Evolutionary conservation across 495 filamentous ascomycete genomes (phyloP).

Genomic region (Neurospora africana): DNA sequence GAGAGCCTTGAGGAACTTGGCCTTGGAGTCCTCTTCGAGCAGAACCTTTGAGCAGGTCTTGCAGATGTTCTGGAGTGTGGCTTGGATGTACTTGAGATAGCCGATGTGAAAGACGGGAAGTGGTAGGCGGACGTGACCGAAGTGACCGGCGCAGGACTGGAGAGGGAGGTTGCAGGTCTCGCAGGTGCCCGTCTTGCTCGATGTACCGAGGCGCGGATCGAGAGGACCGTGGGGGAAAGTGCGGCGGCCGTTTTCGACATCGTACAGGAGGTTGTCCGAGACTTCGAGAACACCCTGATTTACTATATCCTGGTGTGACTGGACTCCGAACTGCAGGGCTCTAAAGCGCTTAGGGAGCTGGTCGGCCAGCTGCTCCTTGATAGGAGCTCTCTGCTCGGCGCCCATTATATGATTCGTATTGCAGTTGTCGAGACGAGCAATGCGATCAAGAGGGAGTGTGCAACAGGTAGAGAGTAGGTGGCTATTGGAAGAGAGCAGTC

Average conservation of each 20-base stretch:
- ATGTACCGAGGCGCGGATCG: conserved; percentile 82
- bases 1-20: conserved; percentile 58
- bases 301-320: conserved; percentile 87
- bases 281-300: conserved; percentile 90
- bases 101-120: conserved; percentile 91
- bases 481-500: background rate
- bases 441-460: background rate
- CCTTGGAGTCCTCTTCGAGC: conserved; percentile 57
- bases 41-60: conserved; percentile 75
- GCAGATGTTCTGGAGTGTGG: conserved; percentile 86
- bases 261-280: conserved; percentile 81
- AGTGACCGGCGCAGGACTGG: conserved; percentile 83
- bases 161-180: conserved; percentile 71
- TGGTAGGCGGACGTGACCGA: conserved; percentile 81
- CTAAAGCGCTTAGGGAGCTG: conserved; percentile 81
- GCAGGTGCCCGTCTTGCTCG: conserved; percentile 59
- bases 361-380: conserved; percentile 86
- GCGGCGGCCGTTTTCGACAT: conserved; percentile 60
- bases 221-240: conserved; percentile 73
- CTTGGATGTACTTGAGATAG: conserved; percentile 83
- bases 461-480: background rate
- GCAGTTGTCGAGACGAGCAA: background rate
- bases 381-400: conserved; percentile 19
- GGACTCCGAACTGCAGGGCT: conserved; percentile 85
- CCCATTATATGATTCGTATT: conserved; percentile 4